Evolutionary conservation across 805 yeast genomes (phyloP).

Genomic region (Candida methanosorbosa): DNA sequence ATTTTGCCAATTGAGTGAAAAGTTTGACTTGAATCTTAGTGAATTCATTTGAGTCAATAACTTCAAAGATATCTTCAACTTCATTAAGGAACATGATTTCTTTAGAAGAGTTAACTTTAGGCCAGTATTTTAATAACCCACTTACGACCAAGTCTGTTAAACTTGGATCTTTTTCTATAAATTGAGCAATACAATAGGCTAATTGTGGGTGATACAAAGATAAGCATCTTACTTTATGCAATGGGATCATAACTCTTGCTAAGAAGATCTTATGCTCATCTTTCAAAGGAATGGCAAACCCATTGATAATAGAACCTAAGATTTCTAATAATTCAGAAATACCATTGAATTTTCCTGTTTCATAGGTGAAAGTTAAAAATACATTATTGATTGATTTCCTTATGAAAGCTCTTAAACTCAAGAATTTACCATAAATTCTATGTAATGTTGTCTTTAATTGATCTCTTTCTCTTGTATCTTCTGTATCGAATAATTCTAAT

Average conservation of each 20-base stretch:
- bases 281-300: conserved; percentile 93
- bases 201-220: conserved; percentile 93
- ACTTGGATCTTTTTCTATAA: conserved; percentile 86
- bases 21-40: conserved; percentile 86
- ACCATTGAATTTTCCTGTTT: conserved; percentile 93
- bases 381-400: conserved; percentile 88
- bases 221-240: conserved; percentile 85
- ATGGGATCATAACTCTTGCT: conserved; percentile 77
- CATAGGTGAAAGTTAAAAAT: conserved; percentile 87
- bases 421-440: conserved; percentile 90
- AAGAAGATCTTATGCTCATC: conserved; percentile 94
- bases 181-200: conserved; percentile 95
- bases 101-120: conserved; percentile 88
- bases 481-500: conserved; percentile 88
- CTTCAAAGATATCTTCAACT: conserved; percentile 93
- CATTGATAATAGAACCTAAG: conserved; percentile 92
- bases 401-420: conserved; percentile 82
- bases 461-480: conserved; percentile 95
- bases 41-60: conserved; percentile 89
- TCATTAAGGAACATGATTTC: conserved; percentile 95
- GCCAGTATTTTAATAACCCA: conserved; percentile 94
- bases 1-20: conserved; percentile 87
- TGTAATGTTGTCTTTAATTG: conserved; percentile 91
- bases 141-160: conserved; percentile 94
- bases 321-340: conserved; percentile 92